phyloP scores from a whole-genome alignment of 306 rosid species.

The Cucurbita ficifolia region DNA sequence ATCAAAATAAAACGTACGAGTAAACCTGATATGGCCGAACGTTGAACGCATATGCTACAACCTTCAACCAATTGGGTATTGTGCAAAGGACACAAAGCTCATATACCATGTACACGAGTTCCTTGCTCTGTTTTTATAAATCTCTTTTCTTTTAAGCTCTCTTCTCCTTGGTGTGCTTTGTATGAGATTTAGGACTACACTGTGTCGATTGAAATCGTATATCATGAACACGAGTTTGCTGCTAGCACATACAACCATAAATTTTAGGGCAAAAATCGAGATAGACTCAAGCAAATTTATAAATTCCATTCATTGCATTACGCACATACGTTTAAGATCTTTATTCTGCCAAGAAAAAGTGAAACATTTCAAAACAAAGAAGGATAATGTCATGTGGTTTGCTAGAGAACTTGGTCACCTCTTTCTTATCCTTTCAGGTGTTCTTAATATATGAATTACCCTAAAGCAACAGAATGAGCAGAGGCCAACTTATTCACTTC shows the following conservation, averaged over 20 bases:
- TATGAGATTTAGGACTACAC: no score
- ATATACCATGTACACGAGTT: no score
- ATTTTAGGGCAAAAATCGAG: not conserved
- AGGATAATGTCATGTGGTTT: not conserved
- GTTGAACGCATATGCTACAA: no score
- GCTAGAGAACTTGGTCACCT: not conserved
- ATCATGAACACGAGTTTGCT: no score
- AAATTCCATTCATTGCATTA: not conserved
- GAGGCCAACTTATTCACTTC: not conserved
- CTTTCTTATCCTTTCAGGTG: not conserved
- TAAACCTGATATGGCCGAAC: no score
- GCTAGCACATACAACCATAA: not conserved
- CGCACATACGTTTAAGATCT: not conserved
- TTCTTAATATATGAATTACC: not conserved
- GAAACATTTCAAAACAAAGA: not conserved
- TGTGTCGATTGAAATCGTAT: no score
- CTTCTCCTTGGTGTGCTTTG: no score
- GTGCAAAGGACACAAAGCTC: no score
- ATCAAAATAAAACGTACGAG: no score
- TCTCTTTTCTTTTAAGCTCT: no score
- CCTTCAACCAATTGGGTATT: no score
- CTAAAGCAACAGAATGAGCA: not conserved
- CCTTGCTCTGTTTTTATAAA: no score
- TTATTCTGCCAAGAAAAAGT: not conserved
- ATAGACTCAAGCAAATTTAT: not conserved